These are phyloP conservation scores for Zostera marina DNA, from an alignment of 116 monocot genomes.

Conservation along the genomic window DNA sequence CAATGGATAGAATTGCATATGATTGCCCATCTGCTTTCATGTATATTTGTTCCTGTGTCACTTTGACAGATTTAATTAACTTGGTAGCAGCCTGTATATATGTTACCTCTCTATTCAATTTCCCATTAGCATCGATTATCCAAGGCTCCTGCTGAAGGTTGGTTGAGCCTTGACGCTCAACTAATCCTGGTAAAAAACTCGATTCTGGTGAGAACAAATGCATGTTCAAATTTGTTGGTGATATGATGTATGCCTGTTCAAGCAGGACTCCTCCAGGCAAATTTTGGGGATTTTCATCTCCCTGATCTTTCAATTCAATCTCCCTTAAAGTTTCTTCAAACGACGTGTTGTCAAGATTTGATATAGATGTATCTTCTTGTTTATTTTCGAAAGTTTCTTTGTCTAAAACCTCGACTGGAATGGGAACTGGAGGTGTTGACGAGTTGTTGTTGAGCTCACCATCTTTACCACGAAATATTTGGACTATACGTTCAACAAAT, in stretches of 20 bases:
- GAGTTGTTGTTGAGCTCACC: slow-evolving; percentile 18
- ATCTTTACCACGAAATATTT: slow-evolving; percentile 39
- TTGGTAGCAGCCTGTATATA: slow-evolving; percentile 75
- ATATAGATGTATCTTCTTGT: slow-evolving; percentile 8
- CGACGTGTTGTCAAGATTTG: slow-evolving; percentile 10
- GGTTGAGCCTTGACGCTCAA: slow-evolving; percentile 68
- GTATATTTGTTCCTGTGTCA: slow-evolving; percentile 73
- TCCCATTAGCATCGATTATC: slow-evolving; percentile 45
- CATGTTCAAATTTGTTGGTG: slow-evolving; percentile 51
- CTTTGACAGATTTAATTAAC: slow-evolving; percentile 82
- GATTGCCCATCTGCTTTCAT: slow-evolving; percentile 72
- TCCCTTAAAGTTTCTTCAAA: slow-evolving; percentile 63
- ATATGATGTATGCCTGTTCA: slow-evolving; percentile 50
- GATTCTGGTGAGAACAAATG: slow-evolving; percentile 69
- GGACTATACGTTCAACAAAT: slow-evolving; percentile 34
- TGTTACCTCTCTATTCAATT: slow-evolving; percentile 59
- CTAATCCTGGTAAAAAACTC: slow-evolving; percentile 41
- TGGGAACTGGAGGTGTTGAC: not conserved
- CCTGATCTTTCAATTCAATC: slow-evolving; percentile 49
- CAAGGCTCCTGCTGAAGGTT: slow-evolving; percentile 36
- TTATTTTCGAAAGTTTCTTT: slow-evolving; percentile 11
- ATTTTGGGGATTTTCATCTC: slow-evolving; percentile 51
- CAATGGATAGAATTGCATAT: slow-evolving; percentile 32
- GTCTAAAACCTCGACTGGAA: not conserved
- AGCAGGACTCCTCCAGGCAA: slow-evolving; percentile 69